phyloP scores from a whole-genome alignment of 2,329 filamentous ascomycete genomes.

The Trichoderma sp. region DNA sequence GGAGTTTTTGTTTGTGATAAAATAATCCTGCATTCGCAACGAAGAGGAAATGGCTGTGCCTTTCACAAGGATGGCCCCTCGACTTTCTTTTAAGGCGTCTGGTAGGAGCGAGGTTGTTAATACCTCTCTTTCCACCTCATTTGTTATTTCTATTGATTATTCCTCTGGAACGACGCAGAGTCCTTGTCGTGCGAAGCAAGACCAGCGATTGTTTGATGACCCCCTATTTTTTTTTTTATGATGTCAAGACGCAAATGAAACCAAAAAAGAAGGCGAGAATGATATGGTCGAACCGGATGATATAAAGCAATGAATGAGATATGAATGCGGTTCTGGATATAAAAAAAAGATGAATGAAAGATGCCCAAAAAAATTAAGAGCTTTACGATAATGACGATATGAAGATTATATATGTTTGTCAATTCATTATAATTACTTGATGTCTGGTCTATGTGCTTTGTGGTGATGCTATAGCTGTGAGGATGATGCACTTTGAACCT shows the following conservation, averaged over 20 bases:
- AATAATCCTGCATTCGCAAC: conserved; percentile 10
- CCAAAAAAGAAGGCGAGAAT: background rate
- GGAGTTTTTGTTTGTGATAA: background rate
- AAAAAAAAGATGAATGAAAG: conserved; percentile 5
- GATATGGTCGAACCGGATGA: background rate
- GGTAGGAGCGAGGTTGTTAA: conserved; percentile 20
- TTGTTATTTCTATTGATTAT: background rate
- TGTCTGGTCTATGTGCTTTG: background rate
- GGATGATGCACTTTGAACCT: background rate
- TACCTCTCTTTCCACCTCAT: conserved; percentile 14
- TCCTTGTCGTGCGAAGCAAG: background rate
- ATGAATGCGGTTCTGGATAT: background rate
- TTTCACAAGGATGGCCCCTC: conserved; percentile 25
- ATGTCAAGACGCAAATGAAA: conserved; percentile 7
- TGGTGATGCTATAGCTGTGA: background rate
- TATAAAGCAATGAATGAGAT: conserved; percentile 6
- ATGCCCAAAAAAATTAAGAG: conserved; percentile 8
- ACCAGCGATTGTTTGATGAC: background rate
- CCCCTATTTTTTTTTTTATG: background rate
- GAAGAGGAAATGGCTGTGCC: conserved; percentile 13
- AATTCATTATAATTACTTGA: background rate
- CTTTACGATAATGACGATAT: conserved; percentile 28
- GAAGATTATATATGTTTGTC: conserved; percentile 15
- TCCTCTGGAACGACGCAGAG: background rate
- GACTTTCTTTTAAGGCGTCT: conserved; percentile 24